phyloP scores from a whole-genome alignment of 768 basidiomycete species.

The Lactarius vividus region DNA sequence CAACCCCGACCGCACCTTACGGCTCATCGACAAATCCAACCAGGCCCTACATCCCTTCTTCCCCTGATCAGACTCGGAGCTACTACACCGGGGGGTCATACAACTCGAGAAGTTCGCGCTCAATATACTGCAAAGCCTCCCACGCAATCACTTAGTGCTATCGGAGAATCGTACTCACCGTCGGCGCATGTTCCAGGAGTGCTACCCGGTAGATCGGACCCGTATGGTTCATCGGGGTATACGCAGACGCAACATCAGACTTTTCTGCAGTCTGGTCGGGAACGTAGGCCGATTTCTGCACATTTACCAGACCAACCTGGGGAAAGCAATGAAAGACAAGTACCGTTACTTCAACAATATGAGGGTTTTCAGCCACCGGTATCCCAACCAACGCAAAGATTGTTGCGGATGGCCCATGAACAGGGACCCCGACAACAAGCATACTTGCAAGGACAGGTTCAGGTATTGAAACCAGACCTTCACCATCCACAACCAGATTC shows the following conservation, averaged over 20 bases:
- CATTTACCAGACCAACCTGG: not conserved
- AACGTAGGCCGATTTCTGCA: not conserved
- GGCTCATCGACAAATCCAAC: conserved; percentile 9
- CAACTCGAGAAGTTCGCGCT: conserved; percentile 9
- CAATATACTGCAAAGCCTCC: not conserved
- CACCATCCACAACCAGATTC: conserved; percentile 30
- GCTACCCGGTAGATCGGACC: conserved; percentile 2
- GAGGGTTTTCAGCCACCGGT: not conserved
- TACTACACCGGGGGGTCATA: conserved; percentile 4
- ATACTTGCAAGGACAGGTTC: conserved; percentile 24
- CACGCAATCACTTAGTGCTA: not conserved
- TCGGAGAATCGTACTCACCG: not conserved
- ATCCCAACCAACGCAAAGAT: conserved; percentile 9
- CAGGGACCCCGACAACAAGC: conserved; percentile 12
- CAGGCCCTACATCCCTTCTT: conserved; percentile 28
- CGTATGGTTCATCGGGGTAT: not conserved
- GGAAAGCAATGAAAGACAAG: not conserved
- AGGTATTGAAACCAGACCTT: conserved; percentile 29
- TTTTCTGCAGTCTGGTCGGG: not conserved
- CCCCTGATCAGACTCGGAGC: conserved; percentile 27
- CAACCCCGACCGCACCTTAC: conserved; percentile 16
- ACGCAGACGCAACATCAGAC: not conserved
- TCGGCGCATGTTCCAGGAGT: not conserved
- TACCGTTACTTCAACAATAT: not conserved
- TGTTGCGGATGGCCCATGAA: conserved; percentile 1